These are phyloP conservation scores for Aspergillus kassunensis DNA, from an alignment of 495 filamentous ascomycete genomes.

Conservation along the genomic window DNA sequence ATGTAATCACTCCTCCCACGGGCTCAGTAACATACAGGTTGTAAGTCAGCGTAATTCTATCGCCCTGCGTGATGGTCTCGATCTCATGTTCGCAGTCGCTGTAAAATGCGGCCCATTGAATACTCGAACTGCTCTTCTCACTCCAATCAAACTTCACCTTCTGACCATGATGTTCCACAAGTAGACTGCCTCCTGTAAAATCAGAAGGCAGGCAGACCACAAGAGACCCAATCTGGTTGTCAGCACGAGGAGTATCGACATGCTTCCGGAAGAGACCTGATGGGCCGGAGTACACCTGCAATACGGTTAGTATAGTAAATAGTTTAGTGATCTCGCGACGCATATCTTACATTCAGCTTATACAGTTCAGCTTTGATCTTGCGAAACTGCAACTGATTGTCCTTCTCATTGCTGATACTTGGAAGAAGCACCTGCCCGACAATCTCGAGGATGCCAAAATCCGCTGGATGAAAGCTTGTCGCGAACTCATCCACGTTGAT, in stretches of 20 bases:
- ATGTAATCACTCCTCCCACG: neutral
- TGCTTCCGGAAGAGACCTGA: constrained; percentile 49
- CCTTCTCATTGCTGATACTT: constrained; percentile 13
- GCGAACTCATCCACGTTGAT: constrained; percentile 42
- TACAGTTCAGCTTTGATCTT: constrained; percentile 47
- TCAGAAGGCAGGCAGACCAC: constrained; percentile 50
- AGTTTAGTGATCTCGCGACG: neutral
- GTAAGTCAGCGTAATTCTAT: constrained; percentile 57
- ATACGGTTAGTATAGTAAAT: neutral
- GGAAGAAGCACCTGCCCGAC: constrained; percentile 48
- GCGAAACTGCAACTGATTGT: constrained; percentile 10
- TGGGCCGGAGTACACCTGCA: constrained; percentile 48
- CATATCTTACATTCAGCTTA: constrained; percentile 55
- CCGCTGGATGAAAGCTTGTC: constrained; percentile 49
- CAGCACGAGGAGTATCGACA: constrained; percentile 51
- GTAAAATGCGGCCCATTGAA: constrained; percentile 61
- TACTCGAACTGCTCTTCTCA: constrained; percentile 12
- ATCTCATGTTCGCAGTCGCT: constrained; percentile 60
- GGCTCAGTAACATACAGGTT: constrained; percentile 44
- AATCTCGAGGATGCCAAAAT: constrained; percentile 47
- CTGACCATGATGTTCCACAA: constrained; percentile 21
- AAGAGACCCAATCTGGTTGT: constrained; percentile 50
- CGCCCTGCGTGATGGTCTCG: constrained; percentile 45
- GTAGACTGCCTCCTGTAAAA: constrained; percentile 36
- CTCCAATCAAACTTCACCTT: constrained; percentile 44